Conservation (phyloP, 495 filamentous ascomycete species). For the Lophiostoma macrostomum region DNA sequence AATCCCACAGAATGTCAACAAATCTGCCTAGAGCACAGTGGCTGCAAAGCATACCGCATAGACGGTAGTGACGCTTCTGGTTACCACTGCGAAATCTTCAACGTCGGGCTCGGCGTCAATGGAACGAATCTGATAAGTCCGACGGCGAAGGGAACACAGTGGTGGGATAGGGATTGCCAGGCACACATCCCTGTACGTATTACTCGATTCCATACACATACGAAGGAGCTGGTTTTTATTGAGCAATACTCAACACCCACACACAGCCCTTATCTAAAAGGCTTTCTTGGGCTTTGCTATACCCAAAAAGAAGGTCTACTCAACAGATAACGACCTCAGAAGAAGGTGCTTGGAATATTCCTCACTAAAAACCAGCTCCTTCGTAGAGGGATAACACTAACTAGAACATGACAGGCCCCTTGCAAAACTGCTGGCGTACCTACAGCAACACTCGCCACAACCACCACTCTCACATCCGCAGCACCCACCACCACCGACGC, state of each 20-base stretch:
- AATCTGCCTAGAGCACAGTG: constrained; percentile 13
- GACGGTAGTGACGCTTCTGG: neutral
- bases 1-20: constrained; percentile 20
- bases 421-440: neutral
- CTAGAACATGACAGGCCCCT: neutral
- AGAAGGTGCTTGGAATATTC: too few relatives aligned
- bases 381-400: neutral
- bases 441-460: neutral
- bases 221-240: too few relatives aligned
- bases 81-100: constrained; percentile 23
- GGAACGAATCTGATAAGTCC: constrained; percentile 11
- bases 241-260: too few relatives aligned
- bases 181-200: constrained; percentile 10
- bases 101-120: constrained; percentile 10
- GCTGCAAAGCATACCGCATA: constrained; percentile 16
- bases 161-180: constrained; percentile 22
- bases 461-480: neutral
- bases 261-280: too few relatives aligned
- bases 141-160: constrained; percentile 12
- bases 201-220: too few relatives aligned
- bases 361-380: too few relatives aligned
- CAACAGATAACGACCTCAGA: too few relatives aligned
- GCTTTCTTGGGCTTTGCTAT: too few relatives aligned
- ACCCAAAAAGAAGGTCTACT: too few relatives aligned
- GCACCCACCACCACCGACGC: neutral